Evolutionary conservation across 164 flowering plant species (phyloP), one percentile per base, ranked within the genome.

Genomic region (Vitis rupestris): DNA sequence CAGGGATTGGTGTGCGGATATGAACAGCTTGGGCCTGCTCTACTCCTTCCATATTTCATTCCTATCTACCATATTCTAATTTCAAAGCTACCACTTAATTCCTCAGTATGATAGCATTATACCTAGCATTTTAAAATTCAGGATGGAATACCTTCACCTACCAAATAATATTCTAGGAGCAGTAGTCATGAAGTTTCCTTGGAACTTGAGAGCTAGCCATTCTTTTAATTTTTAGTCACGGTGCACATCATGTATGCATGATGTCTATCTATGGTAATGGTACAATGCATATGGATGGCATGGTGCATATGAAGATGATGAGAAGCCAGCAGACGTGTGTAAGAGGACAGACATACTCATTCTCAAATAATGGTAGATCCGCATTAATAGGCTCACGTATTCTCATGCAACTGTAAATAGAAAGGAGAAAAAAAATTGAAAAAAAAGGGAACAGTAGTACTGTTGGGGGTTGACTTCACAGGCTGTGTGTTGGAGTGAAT

Each of bases 311-410:
- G 44, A 47, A 15, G 54, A 15, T 65, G 47, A 50, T 16, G 19
- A 54, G 48, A 51, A 16, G 4, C 53, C 0, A 63, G 59, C 30
- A 27, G 54, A 69, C 66, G 53, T 55, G 76, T 48, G 69, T 51
- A 77, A 65, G 68, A 79, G 52, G 86, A 82, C 85, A 84, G 83
- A 84, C 85, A 84, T 84, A 12, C 87, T 84, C 81, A 78, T 79
- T 79, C 83, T 74, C 70, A 67, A 72, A 69, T 71, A 50, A 77
- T 64, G 73, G 72, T 70, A 63, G 88, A 85, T 85, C 88, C 83
- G 86, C 79, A 82, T 79, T 79, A 78, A 74, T 74, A 79, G 86
- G 82, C 23, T 83, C 82, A 74, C 78, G 82, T 73, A 79, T 79
- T 79, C 81, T 75, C 79, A 83, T 74, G 79, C 80, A 80, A 47